Evolutionary conservation across 2,329 filamentous ascomycete genomes (phyloP), one percentile per base, ranked within the genome.

Genomic region (Mollisia scopiformis): DNA sequence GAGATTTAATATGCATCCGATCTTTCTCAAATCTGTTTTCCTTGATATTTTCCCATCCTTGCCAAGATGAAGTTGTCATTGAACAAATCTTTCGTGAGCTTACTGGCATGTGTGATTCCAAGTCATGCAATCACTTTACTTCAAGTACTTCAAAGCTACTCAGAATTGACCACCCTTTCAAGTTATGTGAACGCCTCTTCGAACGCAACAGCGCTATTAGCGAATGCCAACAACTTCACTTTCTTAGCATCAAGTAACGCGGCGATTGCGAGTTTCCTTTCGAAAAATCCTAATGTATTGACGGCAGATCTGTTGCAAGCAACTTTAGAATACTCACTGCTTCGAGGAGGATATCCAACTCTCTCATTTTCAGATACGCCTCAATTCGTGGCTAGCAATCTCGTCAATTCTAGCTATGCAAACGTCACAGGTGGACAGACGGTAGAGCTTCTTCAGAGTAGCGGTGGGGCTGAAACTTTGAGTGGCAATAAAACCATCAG

Each of bases 351-450:
- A 3, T 67, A 57, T 41, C 62, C 68, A 2, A 55, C 61, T 28
- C 37, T 61, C 1, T 62, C 57, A 1, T 65, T 68, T 39, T 55
- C 57, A 1, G 58, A 58, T 6, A 57, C 41, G 1, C 60, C 65
- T 1, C 62, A 68, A 37, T 70, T 69, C 41, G 59, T 63, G 13
- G 27, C 59, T 1, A 65, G 33, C 27, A 62, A 62, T 39, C 52
- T 68, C 39, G 37, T 33, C 2, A 63, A 65, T 61, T 13, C 39
- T 23, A 58, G 10, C 25, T 68, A 63, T 43, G 53, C 64, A 7
- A 70, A 68, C 41, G 65, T 70, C 6, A 70, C 65, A 6, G 62
- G 55, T 19, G 68, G 68, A 13, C 66, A 69, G 33, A 55, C 31
- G 4, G 58, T 69, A 6, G 62, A 68, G 27, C 51, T 68, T 19